These are phyloP conservation scores for Aspergillus novoparasiticus DNA, from an alignment of 2,329 filamentous ascomycete species.

Conservation along the genomic window DNA sequence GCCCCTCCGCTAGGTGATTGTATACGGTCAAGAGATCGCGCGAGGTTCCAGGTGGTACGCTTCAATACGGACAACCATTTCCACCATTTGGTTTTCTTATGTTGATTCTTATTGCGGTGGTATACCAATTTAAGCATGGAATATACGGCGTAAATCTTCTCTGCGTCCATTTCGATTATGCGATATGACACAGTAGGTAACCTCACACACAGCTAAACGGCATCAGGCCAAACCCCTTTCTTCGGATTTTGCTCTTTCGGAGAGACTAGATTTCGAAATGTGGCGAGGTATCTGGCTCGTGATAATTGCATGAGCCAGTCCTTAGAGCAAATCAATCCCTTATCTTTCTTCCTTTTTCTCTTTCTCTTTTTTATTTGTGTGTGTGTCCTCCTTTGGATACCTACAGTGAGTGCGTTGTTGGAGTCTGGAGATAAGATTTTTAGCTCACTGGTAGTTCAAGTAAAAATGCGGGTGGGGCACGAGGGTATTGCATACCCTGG, in stretches of 20 bases:
- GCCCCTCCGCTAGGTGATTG: slow-evolving; percentile 1
- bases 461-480: background rate
- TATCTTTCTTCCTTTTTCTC: background rate
- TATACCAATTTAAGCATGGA: slow-evolving; percentile 68
- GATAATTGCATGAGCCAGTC: background rate
- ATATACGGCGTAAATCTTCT: slow-evolving; percentile 32
- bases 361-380: background rate
- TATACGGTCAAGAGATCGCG: slow-evolving; percentile 45
- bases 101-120: slow-evolving; percentile 90
- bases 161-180: slow-evolving; percentile 29
- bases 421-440: background rate
- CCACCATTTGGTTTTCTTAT: slow-evolving; percentile 82
- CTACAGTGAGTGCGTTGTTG: background rate
- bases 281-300: background rate
- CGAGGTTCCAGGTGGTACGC: slow-evolving; percentile 63
- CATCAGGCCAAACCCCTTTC: background rate
- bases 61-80: slow-evolving; percentile 71
- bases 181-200: background rate
- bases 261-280: background rate
- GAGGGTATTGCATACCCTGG: no score
- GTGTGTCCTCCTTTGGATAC: background rate
- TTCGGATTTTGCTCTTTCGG: background rate
- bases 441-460: background rate
- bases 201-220: background rate
- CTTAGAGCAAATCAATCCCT: background rate